A percentile compares a stretch with the other conserved stretches of the same genome.
Conservation (phyloP, 2,329 filamentous ascomycete genomes). For the Atkinsonella hypoxylon region DNA sequence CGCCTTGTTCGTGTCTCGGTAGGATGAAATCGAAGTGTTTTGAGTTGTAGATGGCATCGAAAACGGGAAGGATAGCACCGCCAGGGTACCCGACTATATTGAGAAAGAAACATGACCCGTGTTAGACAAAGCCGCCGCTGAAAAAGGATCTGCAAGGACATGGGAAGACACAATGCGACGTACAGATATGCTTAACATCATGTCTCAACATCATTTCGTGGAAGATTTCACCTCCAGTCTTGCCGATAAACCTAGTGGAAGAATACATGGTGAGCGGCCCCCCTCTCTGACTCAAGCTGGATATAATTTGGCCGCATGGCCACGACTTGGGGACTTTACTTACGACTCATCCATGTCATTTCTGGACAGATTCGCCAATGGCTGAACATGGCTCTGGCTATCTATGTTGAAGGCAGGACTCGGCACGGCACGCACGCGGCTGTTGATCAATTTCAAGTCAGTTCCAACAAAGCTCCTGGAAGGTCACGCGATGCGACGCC, state of each 20-base stretch:
- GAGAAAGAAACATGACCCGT: conserved; percentile 5
- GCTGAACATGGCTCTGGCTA: conserved; percentile 51
- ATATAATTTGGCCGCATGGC: neutral
- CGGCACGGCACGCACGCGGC: conserved; percentile 43
- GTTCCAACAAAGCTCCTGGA: neutral
- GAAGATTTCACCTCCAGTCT: conserved; percentile 92
- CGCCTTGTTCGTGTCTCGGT: conserved; percentile 92
- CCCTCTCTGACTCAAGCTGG: neutral
- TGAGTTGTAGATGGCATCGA: conserved; percentile 98
- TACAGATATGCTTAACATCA: conserved; percentile 87
- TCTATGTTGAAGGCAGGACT: conserved; percentile 48
- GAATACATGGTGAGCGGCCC: conserved; percentile 1
- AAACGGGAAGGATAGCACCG: conserved; percentile 92
- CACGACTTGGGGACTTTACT: conserved; percentile 36
- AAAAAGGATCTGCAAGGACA: no score
- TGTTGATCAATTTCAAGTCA: conserved; percentile 5
- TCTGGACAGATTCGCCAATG: conserved; percentile 47
- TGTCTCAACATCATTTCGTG: conserved; percentile 98
- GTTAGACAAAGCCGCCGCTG: conserved; percentile 12
- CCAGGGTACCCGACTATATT: conserved; percentile 71
- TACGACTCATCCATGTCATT: conserved; percentile 73
- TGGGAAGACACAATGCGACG: conserved; percentile 25
- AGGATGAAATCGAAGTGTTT: conserved; percentile 93
- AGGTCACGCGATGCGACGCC: conserved; percentile 1
- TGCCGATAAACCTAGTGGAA: conserved; percentile 65